Evolutionary conservation across 164 flowering plant species (phyloP), one percentile per base, ranked within the genome.

Genomic region (Magnolia officinalis): DNA sequence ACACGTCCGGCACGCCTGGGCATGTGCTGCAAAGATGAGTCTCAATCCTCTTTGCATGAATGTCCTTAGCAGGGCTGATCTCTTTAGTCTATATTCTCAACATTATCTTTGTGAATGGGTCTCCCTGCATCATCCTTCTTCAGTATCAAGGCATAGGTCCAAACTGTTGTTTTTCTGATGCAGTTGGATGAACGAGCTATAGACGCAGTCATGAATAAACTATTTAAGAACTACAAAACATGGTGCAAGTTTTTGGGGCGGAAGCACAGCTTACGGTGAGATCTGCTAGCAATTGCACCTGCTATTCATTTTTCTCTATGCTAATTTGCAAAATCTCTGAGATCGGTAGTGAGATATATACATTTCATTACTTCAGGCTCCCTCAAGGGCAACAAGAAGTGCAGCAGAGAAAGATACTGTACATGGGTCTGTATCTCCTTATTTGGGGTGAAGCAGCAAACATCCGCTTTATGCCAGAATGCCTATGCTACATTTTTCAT

Each of bases 381-480:
- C 98, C 99, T 74, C 92, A 93, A 83, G 92, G 86, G 24, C 88
- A 88, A 71, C 98, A 82, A 79, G 99, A 94, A 80, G 82, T 92
- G 71, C 97, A 94, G 68, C 98, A 94, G 80, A 83, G 98, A 66
- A 96, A 95, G 83, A 88, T 94, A 68, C 87, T 96, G 6, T 94
- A 96, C 81, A 96, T 96, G 96, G 99, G 98, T 49, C 88, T 96
- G 13, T 89, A 93, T 85, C 96, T 94, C 83, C 98, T 94, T 65
- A 91, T 96, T 18, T 96, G 98, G 98, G 99, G 99, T 70, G 99
- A 96, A 86, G 98, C 99, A 79, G 98, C 97, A 51, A 96, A 96
- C 85, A 81, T 94, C 71, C 93, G 98, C 51, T 96, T 93, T 82
- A 93, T 96, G 97, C 99, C 99, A 76, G 99, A 95, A 84, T 96